Evolutionary conservation across 2,329 filamentous ascomycete genomes (phyloP), one percentile per base, ranked within the genome.

Genomic region (Cadophora gregata): DNA sequence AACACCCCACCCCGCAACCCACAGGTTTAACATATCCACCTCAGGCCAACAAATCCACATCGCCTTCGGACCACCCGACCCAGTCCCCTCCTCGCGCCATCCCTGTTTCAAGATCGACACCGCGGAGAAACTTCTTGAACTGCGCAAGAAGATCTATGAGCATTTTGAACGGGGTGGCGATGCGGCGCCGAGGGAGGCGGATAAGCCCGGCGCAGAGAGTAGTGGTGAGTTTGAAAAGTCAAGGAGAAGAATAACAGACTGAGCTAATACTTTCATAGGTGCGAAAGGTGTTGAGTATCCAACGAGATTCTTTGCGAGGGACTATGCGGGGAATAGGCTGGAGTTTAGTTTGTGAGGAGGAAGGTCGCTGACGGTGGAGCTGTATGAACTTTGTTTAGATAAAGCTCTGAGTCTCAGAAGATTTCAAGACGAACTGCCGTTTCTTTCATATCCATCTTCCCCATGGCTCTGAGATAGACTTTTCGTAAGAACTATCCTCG

Each of bases 301-400:
- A 0, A 80, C 78, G 42, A 80, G 88, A 16, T 90, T 90, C 75
- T 90, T 90, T 75, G 86, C 85, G 0, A 81, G 85, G 65, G 84
- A 87, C 69, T 87, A 81, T 76, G 83, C 83, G 0, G 84, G 85
- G 1, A 86, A 86, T 70, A 75, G 81, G 62, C 73, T 86, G 38
- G 84, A 86, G 73, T 86, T 86, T 70, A 84, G 80, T 62, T 62
- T 84, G 65, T 85, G 66, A 69, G 38, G 33, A 24, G 1, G 25
- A n/a, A 36, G 4, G 8, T 19, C 19, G 14, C 21, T 21, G 27
- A 31, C 1, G n/a, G 16, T 5, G n/a, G 16, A 1, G 58, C 25
- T 38, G 8, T 5, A 6, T 7, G 24, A 8, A 9, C 25, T 19
- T 33, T 1, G 36, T n/a, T n/a, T n/a, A n/a, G n/a, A n/a, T n/a